Conservation (phyloP, 768 basidiomycete species). For the Galerina marginata region DNA sequence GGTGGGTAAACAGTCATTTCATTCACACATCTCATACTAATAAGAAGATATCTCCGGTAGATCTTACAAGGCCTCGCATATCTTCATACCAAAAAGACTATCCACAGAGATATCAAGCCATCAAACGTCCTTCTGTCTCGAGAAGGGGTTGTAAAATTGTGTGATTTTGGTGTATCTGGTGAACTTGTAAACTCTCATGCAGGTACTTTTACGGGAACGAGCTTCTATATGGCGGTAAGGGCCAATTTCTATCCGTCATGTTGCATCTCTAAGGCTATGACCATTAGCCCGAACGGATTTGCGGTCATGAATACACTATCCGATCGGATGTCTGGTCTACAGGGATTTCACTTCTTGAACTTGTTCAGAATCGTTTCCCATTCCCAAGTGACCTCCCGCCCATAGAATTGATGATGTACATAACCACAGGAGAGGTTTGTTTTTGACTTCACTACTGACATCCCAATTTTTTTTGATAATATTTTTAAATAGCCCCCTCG, state of each 20-base stretch:
- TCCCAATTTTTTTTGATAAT: slow-evolving; percentile 1
- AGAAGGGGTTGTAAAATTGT: slow-evolving; percentile 89
- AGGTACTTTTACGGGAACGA: slow-evolving; percentile 96
- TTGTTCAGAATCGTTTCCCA: slow-evolving; percentile 93
- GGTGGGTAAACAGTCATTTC: slow-evolving; percentile 50
- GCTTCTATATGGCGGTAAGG: slow-evolving; percentile 98
- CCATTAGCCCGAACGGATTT: slow-evolving; percentile 88
- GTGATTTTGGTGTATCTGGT: slow-evolving; percentile 97
- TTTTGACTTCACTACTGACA: slow-evolving; percentile 8
- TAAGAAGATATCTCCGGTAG: slow-evolving; percentile 41
- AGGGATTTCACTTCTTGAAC: slow-evolving; percentile 91
- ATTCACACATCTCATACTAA: slow-evolving; percentile 10
- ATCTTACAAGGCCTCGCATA: slow-evolving; percentile 92
- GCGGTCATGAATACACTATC: slow-evolving; percentile 90
- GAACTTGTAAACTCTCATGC: slow-evolving; percentile 91
- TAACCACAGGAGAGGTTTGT: slow-evolving; percentile 78
- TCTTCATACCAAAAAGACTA: slow-evolving; percentile 88
- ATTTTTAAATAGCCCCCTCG: slow-evolving; percentile 66
- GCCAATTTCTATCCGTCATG: background rate
- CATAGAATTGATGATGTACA: slow-evolving; percentile 94
- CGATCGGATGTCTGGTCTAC: slow-evolving; percentile 98
- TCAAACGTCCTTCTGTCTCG: slow-evolving; percentile 90
- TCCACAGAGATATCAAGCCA: slow-evolving; percentile 96
- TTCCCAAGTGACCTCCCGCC: slow-evolving; percentile 90
- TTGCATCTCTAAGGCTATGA: slow-evolving; percentile 9